Base-by-base conservation (phyloP, 192 early-diverging fungal genomes). In the Podila epicladia region DNA sequence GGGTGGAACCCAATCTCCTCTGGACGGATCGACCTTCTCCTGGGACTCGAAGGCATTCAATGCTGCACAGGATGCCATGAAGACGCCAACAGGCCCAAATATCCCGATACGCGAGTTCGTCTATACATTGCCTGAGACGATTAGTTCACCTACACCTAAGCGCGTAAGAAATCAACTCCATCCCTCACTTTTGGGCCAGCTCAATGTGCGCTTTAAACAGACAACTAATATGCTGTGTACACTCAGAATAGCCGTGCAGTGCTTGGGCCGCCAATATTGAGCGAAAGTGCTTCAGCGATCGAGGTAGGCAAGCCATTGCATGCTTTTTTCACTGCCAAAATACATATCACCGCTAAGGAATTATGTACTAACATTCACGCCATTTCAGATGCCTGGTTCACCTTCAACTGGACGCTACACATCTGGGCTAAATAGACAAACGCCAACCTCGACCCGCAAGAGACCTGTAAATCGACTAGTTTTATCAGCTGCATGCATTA, bases 311-410 rank as follows among this genome's bases (percentile, higher is more conserved):
- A 58, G 51, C 66, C 66, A 67, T 67, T 31, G 4, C 55, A 58
- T 67, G 55, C 41, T 58, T 38, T 67, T 67, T 67, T 67, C 29
- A 67, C 66, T 58, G 53, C 66, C 51, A 38, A 58, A 20, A 38
- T 41, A 58, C 12, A 58, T 7, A 15, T 37, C 19, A 32, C 53
- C 8, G 64, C 64, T 9, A 38, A 67, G 35, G 50, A 58, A 67
- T 57, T 67, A 67, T 66, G 31, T 58, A 68, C 55, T 58, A 41
- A 68, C 55, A 35, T 68, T 57, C 66, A 69, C 61, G 67, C 48
- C 58, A 38, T 49, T 12, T 69, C 41, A 69, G 67, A 45, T 65
- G 64, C 64, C 49, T 17, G 58, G 48, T 38, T 57, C 65, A 33
- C 50, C 49, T 67, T 12, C 65, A 57, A 0, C 29, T 58, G 65